Conservation (phyloP, 148 eudicot species). For the Vaccinium vitisidaea region DNA sequence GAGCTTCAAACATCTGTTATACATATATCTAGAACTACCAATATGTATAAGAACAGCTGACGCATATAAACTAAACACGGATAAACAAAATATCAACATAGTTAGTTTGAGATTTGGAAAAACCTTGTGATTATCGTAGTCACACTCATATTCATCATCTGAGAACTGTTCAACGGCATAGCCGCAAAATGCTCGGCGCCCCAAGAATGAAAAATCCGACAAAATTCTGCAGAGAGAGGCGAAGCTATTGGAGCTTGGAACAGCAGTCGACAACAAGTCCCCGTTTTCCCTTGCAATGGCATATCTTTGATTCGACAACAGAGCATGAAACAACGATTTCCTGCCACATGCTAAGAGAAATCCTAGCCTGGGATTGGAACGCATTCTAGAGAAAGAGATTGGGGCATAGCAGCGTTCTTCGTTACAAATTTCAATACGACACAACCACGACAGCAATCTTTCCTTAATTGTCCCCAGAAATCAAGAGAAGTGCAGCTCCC, state of each 20-base stretch:
- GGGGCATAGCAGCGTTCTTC: conserved; percentile 35
- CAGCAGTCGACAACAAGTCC: not conserved
- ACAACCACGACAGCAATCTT: not conserved
- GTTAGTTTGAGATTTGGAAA: not conserved
- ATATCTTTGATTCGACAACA: conserved; percentile 22
- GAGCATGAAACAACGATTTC: conserved; percentile 22
- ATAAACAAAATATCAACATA: not conserved
- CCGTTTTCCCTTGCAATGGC: not conserved
- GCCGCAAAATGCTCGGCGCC: conserved; percentile 35
- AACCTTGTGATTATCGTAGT: conserved; percentile 78
- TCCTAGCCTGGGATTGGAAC: conserved; percentile 37
- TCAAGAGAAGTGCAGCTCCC: not conserved
- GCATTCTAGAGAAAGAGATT: conserved; percentile 44
- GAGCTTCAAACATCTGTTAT: not conserved
- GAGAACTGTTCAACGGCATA: conserved; percentile 90
- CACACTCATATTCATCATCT: conserved; percentile 97
- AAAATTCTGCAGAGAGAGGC: conserved; percentile 22
- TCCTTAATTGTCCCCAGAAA: not conserved
- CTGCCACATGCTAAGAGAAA: conserved; percentile 45
- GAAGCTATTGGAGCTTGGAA: conserved; percentile 21
- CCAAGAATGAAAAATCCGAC: conserved; percentile 13
- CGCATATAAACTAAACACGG: not conserved
- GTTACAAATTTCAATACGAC: not conserved
- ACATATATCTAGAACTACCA: not conserved
- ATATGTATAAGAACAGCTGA: not conserved